Conservation (phyloP, 2,329 filamentous ascomycete genomes). For the Fusarium devonianum region DNA sequence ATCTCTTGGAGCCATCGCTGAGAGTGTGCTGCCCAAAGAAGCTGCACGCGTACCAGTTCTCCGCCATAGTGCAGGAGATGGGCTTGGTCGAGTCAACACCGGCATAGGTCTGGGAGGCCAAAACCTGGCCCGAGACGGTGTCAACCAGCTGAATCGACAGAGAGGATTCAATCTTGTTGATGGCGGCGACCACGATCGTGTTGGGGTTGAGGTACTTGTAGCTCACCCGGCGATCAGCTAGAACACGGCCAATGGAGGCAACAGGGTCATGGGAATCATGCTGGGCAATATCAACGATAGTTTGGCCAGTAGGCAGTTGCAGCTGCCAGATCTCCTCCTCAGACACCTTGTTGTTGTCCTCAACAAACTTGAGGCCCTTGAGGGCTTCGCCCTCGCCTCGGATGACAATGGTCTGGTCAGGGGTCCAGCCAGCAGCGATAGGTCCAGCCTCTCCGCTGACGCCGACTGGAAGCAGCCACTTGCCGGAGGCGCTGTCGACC, state of each 20-base stretch:
- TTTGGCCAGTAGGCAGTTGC: conserved; percentile 68
- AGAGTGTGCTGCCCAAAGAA: conserved; percentile 71
- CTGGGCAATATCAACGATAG: conserved; percentile 71
- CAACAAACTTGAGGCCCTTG: conserved; percentile 62
- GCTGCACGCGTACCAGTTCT: conserved; percentile 95
- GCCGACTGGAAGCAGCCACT: conserved; percentile 63
- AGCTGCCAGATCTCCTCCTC: conserved; percentile 75
- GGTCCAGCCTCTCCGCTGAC: conserved; percentile 56
- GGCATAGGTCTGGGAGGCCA: conserved; percentile 73
- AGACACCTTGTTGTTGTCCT: conserved; percentile 50
- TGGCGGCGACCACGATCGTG: conserved; percentile 76
- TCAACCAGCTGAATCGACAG: conserved; percentile 84
- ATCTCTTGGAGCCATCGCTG: conserved; percentile 59
- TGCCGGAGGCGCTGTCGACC: conserved; percentile 60
- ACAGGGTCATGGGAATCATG: conserved; percentile 82
- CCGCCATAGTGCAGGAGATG: conserved; percentile 80
- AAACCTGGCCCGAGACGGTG: conserved; percentile 80
- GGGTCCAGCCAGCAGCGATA: conserved; percentile 54
- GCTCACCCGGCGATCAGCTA: conserved; percentile 89
- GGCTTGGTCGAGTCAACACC: conserved; percentile 78
- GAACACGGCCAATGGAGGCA: conserved; percentile 91
- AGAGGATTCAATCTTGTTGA: conserved; percentile 63
- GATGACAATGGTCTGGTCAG: conserved; percentile 63
- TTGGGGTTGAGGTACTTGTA: conserved; percentile 98
- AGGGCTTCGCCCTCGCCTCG: conserved; percentile 58